Conservation (phyloP, 2,329 filamentous ascomycete genomes). For the Ceratocystis alfenasii region DNA sequence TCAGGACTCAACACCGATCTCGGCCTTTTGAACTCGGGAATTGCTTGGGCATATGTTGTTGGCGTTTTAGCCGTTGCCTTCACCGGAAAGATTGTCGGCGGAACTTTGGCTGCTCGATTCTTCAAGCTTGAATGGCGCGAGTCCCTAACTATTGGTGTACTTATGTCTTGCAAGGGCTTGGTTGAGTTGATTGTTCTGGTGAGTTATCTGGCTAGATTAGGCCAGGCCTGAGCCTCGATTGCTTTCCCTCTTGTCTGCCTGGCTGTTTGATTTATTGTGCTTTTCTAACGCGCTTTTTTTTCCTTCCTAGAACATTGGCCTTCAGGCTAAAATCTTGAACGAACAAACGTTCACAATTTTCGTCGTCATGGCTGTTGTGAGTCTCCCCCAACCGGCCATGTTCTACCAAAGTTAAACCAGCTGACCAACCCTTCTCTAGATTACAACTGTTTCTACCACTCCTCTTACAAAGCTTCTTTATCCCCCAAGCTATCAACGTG, state of each 20-base stretch:
- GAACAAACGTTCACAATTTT: slow-evolving; percentile 82
- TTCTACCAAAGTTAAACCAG: not conserved
- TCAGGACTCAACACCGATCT: slow-evolving; percentile 83
- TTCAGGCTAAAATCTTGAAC: slow-evolving; percentile 71
- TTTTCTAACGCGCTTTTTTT: not conserved
- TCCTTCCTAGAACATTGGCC: slow-evolving; percentile 50
- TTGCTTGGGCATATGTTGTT: slow-evolving; percentile 81
- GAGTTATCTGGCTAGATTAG: slow-evolving; percentile 22
- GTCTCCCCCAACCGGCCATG: not conserved
- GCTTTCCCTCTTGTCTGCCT: slow-evolving; percentile 25
- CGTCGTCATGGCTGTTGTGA: slow-evolving; percentile 64
- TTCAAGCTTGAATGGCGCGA: slow-evolving; percentile 82
- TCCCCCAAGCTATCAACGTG: slow-evolving; percentile 48
- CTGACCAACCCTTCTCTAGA: slow-evolving; percentile 33
- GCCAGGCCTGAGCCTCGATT: slow-evolving; percentile 20
- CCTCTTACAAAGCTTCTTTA: slow-evolving; percentile 64
- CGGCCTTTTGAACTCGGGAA: slow-evolving; percentile 67
- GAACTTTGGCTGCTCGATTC: slow-evolving; percentile 61
- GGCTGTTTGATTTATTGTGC: not conserved
- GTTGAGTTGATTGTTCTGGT: slow-evolving; percentile 92
- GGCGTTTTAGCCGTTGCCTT: slow-evolving; percentile 75
- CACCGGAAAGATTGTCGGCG: slow-evolving; percentile 71
- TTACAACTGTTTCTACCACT: slow-evolving; percentile 76
- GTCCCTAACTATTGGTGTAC: slow-evolving; percentile 69
- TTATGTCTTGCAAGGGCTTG: slow-evolving; percentile 96